These are phyloP conservation scores for Pyracantha coccinea DNA, from an alignment of 331 rosid species.

Conservation along the genomic window DNA sequence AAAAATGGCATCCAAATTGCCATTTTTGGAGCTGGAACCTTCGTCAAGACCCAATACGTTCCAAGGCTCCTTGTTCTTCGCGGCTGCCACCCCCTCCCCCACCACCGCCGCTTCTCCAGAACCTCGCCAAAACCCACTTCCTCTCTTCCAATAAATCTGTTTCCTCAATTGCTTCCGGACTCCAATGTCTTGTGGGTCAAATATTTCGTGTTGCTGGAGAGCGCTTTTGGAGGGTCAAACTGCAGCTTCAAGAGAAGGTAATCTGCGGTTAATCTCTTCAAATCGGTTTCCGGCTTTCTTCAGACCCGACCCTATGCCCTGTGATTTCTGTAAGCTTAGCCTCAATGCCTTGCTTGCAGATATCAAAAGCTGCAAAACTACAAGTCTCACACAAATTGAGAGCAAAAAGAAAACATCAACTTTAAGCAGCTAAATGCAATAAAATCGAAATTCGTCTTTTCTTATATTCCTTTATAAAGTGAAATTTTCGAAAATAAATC, in stretches of 20 bases:
- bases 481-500: neutral
- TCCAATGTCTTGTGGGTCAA: too few species aligned
- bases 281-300: constrained; percentile 71
- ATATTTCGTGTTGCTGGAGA: too few species aligned
- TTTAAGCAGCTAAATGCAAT: constrained; percentile 4
- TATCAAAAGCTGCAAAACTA: constrained; percentile 18
- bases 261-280: constrained; percentile 60
- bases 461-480: neutral
- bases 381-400: neutral
- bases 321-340: constrained; percentile 76
- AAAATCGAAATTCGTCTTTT: neutral
- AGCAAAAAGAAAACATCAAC: neutral
- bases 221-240: too few species aligned
- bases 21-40: too few species aligned
- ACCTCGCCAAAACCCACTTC: too few species aligned
- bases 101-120: too few species aligned
- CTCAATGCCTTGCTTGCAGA: constrained; percentile 70
- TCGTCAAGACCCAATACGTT: too few species aligned
- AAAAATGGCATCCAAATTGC: too few species aligned
- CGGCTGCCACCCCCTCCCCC: too few species aligned
- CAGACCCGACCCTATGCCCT: constrained; percentile 52
- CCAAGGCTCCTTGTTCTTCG: too few species aligned
- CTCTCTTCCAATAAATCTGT: too few species aligned
- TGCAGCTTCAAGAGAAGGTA: constrained; percentile 71
- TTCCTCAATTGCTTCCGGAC: too few species aligned